phyloP scores from a whole-genome alignment of 2,329 filamentous ascomycete genomes.

The Rutstroemia sydowiana region DNA sequence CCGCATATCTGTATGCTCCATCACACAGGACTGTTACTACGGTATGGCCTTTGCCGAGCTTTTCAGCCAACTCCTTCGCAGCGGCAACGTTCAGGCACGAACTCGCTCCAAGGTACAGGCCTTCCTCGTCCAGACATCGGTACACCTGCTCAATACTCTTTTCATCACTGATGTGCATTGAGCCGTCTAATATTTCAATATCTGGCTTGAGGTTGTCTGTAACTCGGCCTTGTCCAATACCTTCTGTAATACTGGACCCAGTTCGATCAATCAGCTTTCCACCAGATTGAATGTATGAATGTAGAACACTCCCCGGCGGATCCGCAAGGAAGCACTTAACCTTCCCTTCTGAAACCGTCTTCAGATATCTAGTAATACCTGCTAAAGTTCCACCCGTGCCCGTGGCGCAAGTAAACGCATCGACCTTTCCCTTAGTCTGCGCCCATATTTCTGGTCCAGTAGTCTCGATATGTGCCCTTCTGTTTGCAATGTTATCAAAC shows the following conservation, averaged over 20 bases:
- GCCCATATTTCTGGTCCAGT: slow-evolving; percentile 97
- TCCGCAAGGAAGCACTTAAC: slow-evolving; percentile 90
- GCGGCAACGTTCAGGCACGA: slow-evolving; percentile 92
- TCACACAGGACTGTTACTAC: slow-evolving; percentile 93
- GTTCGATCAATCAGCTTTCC: slow-evolving; percentile 74
- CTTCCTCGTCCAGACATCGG: slow-evolving; percentile 89
- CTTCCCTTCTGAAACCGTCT: slow-evolving; percentile 67
- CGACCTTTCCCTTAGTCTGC: slow-evolving; percentile 77
- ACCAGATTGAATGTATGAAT: slow-evolving; percentile 82
- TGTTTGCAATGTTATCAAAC: slow-evolving; percentile 94
- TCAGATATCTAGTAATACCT: slow-evolving; percentile 80
- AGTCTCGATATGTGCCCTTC: slow-evolving; percentile 90
- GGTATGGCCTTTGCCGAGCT: slow-evolving; percentile 79
- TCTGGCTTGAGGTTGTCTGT: slow-evolving; percentile 92
- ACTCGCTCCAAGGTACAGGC: slow-evolving; percentile 88
- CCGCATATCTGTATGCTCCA: slow-evolving; percentile 95
- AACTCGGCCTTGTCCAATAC: slow-evolving; percentile 91
- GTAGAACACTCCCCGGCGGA: slow-evolving; percentile 86
- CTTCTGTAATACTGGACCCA: slow-evolving; percentile 91
- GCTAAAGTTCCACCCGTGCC: slow-evolving; percentile 90
- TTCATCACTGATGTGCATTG: slow-evolving; percentile 78
- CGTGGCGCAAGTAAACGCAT: slow-evolving; percentile 93
- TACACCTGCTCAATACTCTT: slow-evolving; percentile 98
- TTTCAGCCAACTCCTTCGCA: slow-evolving; percentile 87
- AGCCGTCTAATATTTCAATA: slow-evolving; percentile 75